These are phyloP conservation scores for Colletotrichum abscissum DNA, from an alignment of 2,329 filamentous ascomycete genomes.

Conservation along the genomic window DNA sequence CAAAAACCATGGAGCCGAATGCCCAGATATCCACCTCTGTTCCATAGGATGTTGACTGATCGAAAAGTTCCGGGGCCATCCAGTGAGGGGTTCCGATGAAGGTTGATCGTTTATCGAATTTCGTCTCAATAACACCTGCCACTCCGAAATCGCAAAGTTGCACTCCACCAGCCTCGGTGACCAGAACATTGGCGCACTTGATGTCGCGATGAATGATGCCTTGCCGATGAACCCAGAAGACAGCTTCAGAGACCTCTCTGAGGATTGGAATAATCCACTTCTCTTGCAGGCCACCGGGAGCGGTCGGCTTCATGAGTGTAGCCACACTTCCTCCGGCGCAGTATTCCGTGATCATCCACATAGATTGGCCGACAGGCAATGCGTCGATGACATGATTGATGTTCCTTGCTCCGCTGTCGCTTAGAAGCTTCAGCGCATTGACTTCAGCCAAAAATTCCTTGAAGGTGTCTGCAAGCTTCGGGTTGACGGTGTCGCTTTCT, in stretches of 20 bases:
- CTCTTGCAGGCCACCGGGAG: conserved; percentile 73
- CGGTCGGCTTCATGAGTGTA: conserved; percentile 76
- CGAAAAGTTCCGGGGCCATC: conserved; percentile 86
- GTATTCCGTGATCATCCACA: conserved; percentile 92
- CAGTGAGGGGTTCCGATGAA: conserved; percentile 87
- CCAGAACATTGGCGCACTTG: conserved; percentile 83
- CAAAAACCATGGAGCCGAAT: conserved; percentile 83
- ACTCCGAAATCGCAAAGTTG: conserved; percentile 90
- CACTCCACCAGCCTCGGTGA: conserved; percentile 80
- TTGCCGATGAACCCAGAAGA: conserved; percentile 75
- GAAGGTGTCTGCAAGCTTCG: conserved; percentile 74
- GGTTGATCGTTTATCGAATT: conserved; percentile 81
- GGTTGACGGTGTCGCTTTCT: conserved; percentile 75
- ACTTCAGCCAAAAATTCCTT: conserved; percentile 78
- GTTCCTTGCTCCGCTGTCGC: conserved; percentile 79
- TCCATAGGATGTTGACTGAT: conserved; percentile 72
- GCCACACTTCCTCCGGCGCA: conserved; percentile 86
- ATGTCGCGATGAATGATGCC: conserved; percentile 79
- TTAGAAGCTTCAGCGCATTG: conserved; percentile 76
- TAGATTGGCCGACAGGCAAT: conserved; percentile 79
- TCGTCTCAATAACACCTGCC: conserved; percentile 80
- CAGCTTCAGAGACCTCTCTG: conserved; percentile 73
- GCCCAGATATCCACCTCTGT: conserved; percentile 87
- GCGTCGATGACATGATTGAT: conserved; percentile 87
- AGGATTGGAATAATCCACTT: conserved; percentile 77